phyloP scores from a whole-genome alignment of 2,329 filamentous ascomycete species.

The Ophiostoma novo-ulmi region DNA sequence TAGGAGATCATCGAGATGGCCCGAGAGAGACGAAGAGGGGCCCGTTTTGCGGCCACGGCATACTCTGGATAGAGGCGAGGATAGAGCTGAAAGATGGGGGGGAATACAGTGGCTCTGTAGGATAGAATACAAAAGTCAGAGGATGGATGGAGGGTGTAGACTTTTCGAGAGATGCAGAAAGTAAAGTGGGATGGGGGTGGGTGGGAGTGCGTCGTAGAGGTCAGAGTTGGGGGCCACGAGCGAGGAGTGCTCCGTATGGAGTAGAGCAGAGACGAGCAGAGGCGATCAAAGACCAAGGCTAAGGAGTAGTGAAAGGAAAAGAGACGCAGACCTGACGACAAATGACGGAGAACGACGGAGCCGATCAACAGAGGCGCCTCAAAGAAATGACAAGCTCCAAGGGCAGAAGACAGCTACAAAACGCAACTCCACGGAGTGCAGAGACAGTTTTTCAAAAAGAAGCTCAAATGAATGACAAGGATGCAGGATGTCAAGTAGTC shows the following conservation, averaged over 20 bases:
- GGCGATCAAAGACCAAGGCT: neutral
- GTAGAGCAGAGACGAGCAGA: neutral
- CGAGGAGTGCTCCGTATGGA: neutral
- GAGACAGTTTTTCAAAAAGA: neutral
- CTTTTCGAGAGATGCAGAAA: neutral
- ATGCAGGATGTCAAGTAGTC: conserved; percentile 9
- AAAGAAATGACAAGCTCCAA: neutral
- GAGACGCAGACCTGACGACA: neutral
- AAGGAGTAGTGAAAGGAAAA: neutral
- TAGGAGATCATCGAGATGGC: conserved; percentile 11
- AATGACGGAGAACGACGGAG: neutral
- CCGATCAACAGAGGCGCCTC: neutral
- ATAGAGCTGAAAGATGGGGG: neutral
- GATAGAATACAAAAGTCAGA: no score
- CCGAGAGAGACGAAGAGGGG: conserved; percentile 9
- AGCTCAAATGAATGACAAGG: neutral
- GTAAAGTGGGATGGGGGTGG: neutral
- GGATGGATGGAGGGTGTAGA: no score
- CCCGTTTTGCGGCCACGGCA: neutral
- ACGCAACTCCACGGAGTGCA: neutral
- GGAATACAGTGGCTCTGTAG: neutral
- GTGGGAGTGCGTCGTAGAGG: neutral
- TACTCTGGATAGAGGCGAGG: neutral
- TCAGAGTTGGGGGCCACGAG: neutral
- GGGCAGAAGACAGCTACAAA: no score